These are phyloP conservation scores for Yarrowia keelungensis DNA, from an alignment of 805 yeast genomes.

Conservation along the genomic window DNA sequence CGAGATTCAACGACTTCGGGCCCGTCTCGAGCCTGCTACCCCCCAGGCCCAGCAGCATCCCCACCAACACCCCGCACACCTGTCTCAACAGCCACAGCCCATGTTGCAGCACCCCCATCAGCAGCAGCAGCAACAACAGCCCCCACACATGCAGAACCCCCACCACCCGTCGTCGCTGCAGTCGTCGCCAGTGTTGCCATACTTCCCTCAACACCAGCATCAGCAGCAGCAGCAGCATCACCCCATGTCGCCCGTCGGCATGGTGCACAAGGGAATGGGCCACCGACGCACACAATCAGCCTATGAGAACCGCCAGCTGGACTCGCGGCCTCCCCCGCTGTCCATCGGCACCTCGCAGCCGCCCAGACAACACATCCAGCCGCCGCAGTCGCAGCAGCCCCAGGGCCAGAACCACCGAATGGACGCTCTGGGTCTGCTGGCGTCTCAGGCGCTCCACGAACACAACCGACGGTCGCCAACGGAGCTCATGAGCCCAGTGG, in stretches of 20 bases:
- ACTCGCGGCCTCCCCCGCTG: constrained; percentile 37
- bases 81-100: constrained; percentile 12
- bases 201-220: constrained; percentile 40
- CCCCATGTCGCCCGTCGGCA: constrained; percentile 35
- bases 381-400: constrained; percentile 30
- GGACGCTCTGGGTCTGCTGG: constrained; percentile 61
- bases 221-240: constrained; percentile 31
- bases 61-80: constrained; percentile 36
- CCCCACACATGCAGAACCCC: constrained; percentile 42
- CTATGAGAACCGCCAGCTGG: constrained; percentile 38
- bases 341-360: constrained; percentile 9
- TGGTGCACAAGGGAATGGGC: constrained; percentile 34
- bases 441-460: constrained; percentile 56
- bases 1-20: constrained; percentile 53
- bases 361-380: constrained; percentile 40
- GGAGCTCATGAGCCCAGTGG: constrained; percentile 45
- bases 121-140: constrained; percentile 27
- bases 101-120: constrained; percentile 15
- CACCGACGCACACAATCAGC: constrained; percentile 34
- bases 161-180: constrained; percentile 36
- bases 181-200: constrained; percentile 20
- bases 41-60: constrained; percentile 28
- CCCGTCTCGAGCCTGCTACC: constrained; percentile 40
- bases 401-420: constrained; percentile 49
- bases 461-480: constrained; percentile 48